phyloP scores from a whole-genome alignment of 768 basidiomycete genomes.

The Tricholoma terreum region DNA sequence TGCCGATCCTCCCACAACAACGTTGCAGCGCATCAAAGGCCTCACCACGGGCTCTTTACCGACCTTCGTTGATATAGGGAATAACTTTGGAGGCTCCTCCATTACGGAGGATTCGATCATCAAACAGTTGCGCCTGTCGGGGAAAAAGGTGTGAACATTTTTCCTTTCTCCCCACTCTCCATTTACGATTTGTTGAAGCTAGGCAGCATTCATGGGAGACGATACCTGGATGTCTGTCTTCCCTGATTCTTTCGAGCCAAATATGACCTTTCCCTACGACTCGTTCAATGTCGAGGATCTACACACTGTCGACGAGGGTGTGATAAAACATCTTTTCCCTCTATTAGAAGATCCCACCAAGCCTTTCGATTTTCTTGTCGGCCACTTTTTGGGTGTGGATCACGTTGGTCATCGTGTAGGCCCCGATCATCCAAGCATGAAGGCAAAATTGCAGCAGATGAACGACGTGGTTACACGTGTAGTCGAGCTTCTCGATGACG shows the following conservation, averaged over 20 bases:
- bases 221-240: constrained; percentile 96
- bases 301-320: constrained; percentile 92
- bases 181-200: constrained; percentile 21
- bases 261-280: constrained; percentile 84
- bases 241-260: constrained; percentile 65
- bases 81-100: constrained; percentile 84
- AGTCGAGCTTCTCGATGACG: constrained; percentile 73
- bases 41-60: constrained; percentile 94
- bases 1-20: constrained; percentile 93
- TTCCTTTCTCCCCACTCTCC: not conserved
- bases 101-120: constrained; percentile 89
- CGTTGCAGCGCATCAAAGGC: constrained; percentile 92
- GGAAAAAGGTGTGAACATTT: constrained; percentile 51
- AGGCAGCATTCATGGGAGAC: constrained; percentile 92
- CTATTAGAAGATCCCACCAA: constrained; percentile 52
- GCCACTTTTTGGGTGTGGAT: constrained; percentile 94
- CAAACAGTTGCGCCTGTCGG: constrained; percentile 59
- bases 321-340: constrained; percentile 79
- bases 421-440: constrained; percentile 85
- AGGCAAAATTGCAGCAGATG: constrained; percentile 84
- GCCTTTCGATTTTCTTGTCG: constrained; percentile 85
- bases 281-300: constrained; percentile 99
- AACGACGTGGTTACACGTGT: constrained; percentile 71
- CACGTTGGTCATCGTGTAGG: constrained; percentile 95
- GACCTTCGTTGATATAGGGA: constrained; percentile 92